Base-by-base conservation (phyloP, 179 eudicot species). In the Patellifolia procumbens region DNA sequence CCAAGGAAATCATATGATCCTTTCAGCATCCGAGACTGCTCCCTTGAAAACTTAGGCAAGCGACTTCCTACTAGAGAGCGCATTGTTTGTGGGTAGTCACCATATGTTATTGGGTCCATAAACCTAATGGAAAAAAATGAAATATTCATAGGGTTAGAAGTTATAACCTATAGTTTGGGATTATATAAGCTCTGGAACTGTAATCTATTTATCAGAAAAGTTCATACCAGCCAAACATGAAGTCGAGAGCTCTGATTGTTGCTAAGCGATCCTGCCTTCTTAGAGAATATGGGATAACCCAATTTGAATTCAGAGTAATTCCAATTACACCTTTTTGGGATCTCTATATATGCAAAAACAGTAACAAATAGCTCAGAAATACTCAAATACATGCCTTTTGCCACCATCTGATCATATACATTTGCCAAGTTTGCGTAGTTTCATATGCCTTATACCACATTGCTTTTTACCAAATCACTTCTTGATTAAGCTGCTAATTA, bases 1-100 rank as follows among this genome's bases (percentile, higher is more conserved):
- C 92, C 92, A 2, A 89, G 52, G 73, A 85, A 89, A 84, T 89
- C 92, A 62, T 48, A 82, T 1, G 92, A 89, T 28, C 89, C 90
- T 31, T 79, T 89, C 15, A 89, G 62, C 84, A 76, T 72, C 19
- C 43, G 67, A 16, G 83, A 83, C 79, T 89, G 81, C 37, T 78
- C 82, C 12, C 26, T 61, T 37, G 90, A 77, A 75, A 87, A 89
- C 53, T 76, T 64, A 24, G 85, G 92, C 68, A 89, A 71, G 34
- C 90, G 75, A 3, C 34, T 64, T 52, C 85, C 82, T 28, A 84
- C 88, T 26, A 73, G 75, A 12, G 45, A 43, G 5, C 79, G 81
- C 89, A 87, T 89, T 24, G 65, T 75, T 34, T 13, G 73, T 37
- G 92, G 92, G 70, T 89, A 89, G 45, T 85, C 76, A 28, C 92